Conservation (phyloP, 2,329 filamentous ascomycete species). For the Davidsoniella neocaledoniae region DNA sequence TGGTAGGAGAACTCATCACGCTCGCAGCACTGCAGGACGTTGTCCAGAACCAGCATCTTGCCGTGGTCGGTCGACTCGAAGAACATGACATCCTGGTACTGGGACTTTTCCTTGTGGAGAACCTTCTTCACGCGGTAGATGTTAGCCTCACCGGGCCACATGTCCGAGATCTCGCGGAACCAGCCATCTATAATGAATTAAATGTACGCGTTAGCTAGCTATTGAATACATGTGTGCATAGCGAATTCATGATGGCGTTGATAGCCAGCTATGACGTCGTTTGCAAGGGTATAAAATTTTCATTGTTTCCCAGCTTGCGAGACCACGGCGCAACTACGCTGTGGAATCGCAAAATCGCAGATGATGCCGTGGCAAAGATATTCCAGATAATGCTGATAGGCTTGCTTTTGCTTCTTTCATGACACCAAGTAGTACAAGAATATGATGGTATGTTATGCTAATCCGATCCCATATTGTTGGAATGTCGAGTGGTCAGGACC, state of each 20-base stretch:
- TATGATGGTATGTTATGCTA: too few species aligned
- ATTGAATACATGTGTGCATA: background rate
- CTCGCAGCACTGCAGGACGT: constrained; percentile 98
- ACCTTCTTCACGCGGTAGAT: constrained; percentile 95
- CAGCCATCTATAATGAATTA: constrained; percentile 61
- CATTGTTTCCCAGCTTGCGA: background rate
- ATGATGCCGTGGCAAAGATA: background rate
- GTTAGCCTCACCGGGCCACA: constrained; percentile 99
- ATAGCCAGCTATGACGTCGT: background rate
- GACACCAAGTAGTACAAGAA: too few species aligned
- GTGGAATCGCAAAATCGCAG: background rate
- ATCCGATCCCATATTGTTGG: too few species aligned
- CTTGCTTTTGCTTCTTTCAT: too few species aligned
- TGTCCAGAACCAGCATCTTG: constrained; percentile 91
- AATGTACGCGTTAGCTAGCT: constrained; percentile 5
- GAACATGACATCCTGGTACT: constrained; percentile 98
- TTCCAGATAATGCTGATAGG: too few species aligned
- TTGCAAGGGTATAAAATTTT: background rate
- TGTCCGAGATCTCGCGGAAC: constrained; percentile 97
- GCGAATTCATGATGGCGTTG: background rate
- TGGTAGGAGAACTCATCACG: constrained; percentile 98
- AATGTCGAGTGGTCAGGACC: too few species aligned
- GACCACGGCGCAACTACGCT: background rate
- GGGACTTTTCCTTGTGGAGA: constrained; percentile 95
- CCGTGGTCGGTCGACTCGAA: constrained; percentile 97